Conservation (phyloP, 371 early-diverging fungal genomes). For the Mortierella sp. region DNA sequence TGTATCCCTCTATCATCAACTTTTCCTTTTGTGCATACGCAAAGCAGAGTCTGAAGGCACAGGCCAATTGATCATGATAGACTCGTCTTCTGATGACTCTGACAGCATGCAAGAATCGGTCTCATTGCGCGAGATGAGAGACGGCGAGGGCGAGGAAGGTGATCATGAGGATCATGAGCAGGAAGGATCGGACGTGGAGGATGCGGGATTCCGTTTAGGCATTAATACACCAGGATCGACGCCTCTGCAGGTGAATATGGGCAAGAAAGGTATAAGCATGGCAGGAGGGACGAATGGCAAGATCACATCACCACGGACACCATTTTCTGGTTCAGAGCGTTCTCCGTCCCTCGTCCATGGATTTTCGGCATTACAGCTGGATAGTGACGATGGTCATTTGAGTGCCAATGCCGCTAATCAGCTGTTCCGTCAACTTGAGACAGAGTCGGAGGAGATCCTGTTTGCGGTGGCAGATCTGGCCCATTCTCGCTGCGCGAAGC, state of each 20-base stretch:
- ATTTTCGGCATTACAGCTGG: slow-evolving; percentile 25
- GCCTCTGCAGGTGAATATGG: slow-evolving; percentile 12
- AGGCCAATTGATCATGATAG: slow-evolving; percentile 33
- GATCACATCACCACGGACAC: slow-evolving; percentile 14
- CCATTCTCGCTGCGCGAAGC: slow-evolving; percentile 88
- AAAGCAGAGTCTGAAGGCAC: slow-evolving; percentile 61
- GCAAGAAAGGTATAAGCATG: slow-evolving; percentile 14
- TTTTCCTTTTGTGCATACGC: slow-evolving; percentile 63
- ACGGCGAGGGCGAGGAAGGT: slow-evolving; percentile 8
- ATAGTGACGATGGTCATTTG: slow-evolving; percentile 27
- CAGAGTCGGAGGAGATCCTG: slow-evolving; percentile 73
- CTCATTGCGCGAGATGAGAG: slow-evolving; percentile 33
- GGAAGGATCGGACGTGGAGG: slow-evolving; percentile 30
- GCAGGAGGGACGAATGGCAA: slow-evolving; percentile 4
- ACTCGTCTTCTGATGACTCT: slow-evolving; percentile 46
- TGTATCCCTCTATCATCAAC: slow-evolving; percentile 69
- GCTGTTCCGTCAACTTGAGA: slow-evolving; percentile 53
- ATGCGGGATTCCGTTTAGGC: slow-evolving; percentile 37
- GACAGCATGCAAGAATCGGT: slow-evolving; percentile 48
- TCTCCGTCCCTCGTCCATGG: slow-evolving; percentile 22
- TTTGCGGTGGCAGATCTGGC: slow-evolving; percentile 82
- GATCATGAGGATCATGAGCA: slow-evolving; percentile 18
- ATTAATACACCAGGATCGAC: slow-evolving; percentile 41
- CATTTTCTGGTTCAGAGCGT: slow-evolving; percentile 8
- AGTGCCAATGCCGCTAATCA: slow-evolving; percentile 25